Evolutionary conservation across 805 yeast genomes (phyloP), one percentile per base, ranked within the genome.

Genomic region (Candida ficus): DNA sequence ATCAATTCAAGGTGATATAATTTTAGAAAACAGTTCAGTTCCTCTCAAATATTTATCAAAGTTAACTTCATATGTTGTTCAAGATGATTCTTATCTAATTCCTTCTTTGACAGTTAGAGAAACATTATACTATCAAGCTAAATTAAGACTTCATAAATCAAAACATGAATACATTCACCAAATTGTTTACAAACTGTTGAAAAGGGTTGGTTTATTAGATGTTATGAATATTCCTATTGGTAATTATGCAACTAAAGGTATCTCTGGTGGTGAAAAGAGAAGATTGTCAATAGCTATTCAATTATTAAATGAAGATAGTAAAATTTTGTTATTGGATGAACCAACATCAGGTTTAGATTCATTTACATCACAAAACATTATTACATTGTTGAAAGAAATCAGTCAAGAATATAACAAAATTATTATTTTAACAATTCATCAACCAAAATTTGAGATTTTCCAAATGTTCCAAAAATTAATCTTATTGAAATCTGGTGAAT

Each of bases 321-420:
- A 78, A 42, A 69, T 88, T 29, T 57, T 88, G 26, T 70, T 86
- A 37, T 60, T 88, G 19, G 96, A 88, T 60, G 96, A 88, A 54
- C 95, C 96, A 3, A 88, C 95, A 0, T 84, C 95, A 5, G 96
- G 96, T 0, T 67, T 88, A 20, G 96, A 88, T 54, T 76, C 90
- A 11, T 76, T 84, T 42, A 85, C 93, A 0, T 83, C 95, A 0
- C 70, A 75, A 1, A 73, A 85, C 3, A 82, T 87, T 28, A 57
- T 88, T 30, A 65, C 70, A 23, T 74, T 87, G 29, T 64, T 87
- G 43, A 67, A 75, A 37, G 66, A 68, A 3, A 60, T 88, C 27
- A 76, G 88, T 2, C 53, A 46, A 3, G 55, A 61, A n/a, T 73
- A 70, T 23, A 78, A 80, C 7, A 76, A 80, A 10, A 84, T 95